These are phyloP conservation scores for Nothophoma quercina DNA, from an alignment of 2,329 filamentous ascomycete species.

Conservation along the genomic window DNA sequence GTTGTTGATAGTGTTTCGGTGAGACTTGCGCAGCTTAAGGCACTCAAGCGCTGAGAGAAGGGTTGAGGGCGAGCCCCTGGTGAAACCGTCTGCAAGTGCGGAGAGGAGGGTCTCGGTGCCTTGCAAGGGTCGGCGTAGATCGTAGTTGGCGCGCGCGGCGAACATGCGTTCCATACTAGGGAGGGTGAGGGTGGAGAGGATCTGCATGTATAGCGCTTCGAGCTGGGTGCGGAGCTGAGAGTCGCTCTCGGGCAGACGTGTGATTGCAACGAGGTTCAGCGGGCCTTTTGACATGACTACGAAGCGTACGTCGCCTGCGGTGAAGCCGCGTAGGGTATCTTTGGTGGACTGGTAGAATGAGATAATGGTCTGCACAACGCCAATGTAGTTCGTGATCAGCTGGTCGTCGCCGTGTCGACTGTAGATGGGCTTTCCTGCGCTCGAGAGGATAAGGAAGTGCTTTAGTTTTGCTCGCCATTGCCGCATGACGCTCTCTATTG, in stretches of 20 bases:
- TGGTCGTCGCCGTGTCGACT: conserved; percentile 91
- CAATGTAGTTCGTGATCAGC: conserved; percentile 91
- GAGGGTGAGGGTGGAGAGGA: conserved; percentile 90
- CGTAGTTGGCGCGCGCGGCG: conserved; percentile 87
- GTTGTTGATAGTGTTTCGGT: conserved; percentile 86
- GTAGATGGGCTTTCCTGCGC: conserved; percentile 96
- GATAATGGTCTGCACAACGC: conserved; percentile 95
- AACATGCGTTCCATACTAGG: conserved; percentile 89
- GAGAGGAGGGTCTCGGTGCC: conserved; percentile 92
- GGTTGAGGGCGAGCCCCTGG: conserved; percentile 86
- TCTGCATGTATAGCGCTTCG: conserved; percentile 97
- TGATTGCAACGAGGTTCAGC: conserved; percentile 92
- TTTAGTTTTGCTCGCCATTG: conserved; percentile 93
- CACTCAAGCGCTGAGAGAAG: conserved; percentile 92
- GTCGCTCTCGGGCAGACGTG: conserved; percentile 90
- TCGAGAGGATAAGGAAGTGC: conserved; percentile 95
- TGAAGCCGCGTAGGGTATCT: conserved; percentile 82
- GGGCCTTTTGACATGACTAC: conserved; percentile 85
- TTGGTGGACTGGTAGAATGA: conserved; percentile 89
- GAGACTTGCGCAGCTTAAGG: conserved; percentile 86
- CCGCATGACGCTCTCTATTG: conserved; percentile 61
- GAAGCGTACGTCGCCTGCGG: conserved; percentile 84
- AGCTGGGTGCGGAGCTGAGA: conserved; percentile 85
- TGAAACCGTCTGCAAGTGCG: conserved; percentile 93
- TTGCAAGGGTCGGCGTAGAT: conserved; percentile 86